Conservation (phyloP, 2,329 filamentous ascomycete species). For the Pezicula neosporulosa region DNA sequence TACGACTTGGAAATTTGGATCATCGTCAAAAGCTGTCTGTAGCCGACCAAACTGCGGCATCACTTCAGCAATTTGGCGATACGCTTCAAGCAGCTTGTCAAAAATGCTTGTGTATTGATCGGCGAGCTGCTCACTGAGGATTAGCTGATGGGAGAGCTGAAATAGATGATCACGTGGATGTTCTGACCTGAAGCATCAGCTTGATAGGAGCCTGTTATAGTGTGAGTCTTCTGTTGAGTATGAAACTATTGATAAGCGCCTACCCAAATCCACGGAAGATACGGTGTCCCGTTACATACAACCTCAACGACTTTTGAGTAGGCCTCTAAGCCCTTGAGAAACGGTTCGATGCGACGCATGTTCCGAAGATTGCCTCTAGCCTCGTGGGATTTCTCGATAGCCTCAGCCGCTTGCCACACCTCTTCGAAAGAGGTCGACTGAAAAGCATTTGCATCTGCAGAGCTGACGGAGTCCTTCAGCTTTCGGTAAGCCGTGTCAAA, state of each 20-base stretch:
- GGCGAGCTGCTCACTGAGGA: constrained; percentile 6
- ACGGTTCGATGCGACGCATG: constrained; percentile 38
- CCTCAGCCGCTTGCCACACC: constrained; percentile 32
- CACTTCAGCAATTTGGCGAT: constrained; percentile 34
- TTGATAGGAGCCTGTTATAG: constrained; percentile 34
- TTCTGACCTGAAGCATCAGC: constrained; percentile 29
- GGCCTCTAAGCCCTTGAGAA: constrained; percentile 37
- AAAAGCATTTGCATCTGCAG: constrained; percentile 13
- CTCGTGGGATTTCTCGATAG: constrained; percentile 37
- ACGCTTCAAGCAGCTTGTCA: constrained; percentile 37
- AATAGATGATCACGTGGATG: neutral
- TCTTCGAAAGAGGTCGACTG: constrained; percentile 30
- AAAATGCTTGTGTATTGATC: constrained; percentile 30
- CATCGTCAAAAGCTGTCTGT: constrained; percentile 21
- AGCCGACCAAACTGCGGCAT: constrained; percentile 37
- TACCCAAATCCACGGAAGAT: constrained; percentile 42
- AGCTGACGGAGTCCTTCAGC: constrained; percentile 22
- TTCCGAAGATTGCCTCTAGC: constrained; percentile 36
- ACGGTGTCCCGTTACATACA: constrained; percentile 44
- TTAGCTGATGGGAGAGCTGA: too few relatives aligned
- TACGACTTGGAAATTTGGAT: constrained; percentile 35
- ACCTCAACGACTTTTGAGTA: constrained; percentile 39
- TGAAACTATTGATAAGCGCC: too few relatives aligned
- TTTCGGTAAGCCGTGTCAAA: neutral
- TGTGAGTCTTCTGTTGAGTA: too few relatives aligned